Conservation (phyloP, 73 alveolate species). For the Paramecium bursaria region DNA sequence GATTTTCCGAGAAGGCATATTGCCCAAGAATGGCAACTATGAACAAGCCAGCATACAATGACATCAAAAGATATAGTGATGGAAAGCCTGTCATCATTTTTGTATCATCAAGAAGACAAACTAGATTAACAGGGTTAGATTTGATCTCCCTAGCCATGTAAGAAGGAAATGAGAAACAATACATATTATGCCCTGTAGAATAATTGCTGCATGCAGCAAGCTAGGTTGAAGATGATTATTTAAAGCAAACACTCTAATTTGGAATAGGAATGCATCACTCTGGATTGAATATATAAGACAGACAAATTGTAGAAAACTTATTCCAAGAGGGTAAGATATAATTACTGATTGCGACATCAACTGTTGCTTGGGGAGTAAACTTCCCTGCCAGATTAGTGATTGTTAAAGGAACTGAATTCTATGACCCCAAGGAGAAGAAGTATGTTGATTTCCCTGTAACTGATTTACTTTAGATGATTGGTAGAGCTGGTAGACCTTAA, state of each 20-base stretch:
- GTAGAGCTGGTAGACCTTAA: slow-evolving; percentile 99
- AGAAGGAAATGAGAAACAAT: slow-evolving; percentile 74
- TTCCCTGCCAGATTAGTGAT: slow-evolving; percentile 98
- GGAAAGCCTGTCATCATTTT: slow-evolving; percentile 94
- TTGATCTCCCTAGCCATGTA: slow-evolving; percentile 87
- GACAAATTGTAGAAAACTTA: slow-evolving; percentile 98
- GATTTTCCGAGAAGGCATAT: slow-evolving; percentile 97
- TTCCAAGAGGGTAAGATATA: slow-evolving; percentile 92
- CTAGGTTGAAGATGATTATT: slow-evolving; percentile 85
- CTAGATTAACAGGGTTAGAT: slow-evolving; percentile 99
- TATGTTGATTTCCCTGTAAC: slow-evolving; percentile 99
- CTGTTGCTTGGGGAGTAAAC: slow-evolving; percentile 99
- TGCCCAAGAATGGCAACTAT: slow-evolving; percentile 99
- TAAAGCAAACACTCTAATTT: slow-evolving; percentile 85
- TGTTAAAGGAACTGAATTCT: slow-evolving; percentile 99
- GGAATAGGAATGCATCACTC: slow-evolving; percentile 99
- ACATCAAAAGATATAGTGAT: slow-evolving; percentile 93
- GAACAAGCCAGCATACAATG: slow-evolving; percentile 99
- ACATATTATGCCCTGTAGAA: slow-evolving; percentile 73
- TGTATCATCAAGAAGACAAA: slow-evolving; percentile 97
- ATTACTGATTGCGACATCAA: slow-evolving; percentile 98
- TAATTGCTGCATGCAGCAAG: slow-evolving; percentile 73
- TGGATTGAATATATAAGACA: slow-evolving; percentile 97
- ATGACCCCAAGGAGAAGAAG: slow-evolving; percentile 96
- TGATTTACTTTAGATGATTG: slow-evolving; percentile 90